Evolutionary conservation across 805 yeast genomes (phyloP).

Genomic region (Schizosaccharomyces lindneri): DNA sequence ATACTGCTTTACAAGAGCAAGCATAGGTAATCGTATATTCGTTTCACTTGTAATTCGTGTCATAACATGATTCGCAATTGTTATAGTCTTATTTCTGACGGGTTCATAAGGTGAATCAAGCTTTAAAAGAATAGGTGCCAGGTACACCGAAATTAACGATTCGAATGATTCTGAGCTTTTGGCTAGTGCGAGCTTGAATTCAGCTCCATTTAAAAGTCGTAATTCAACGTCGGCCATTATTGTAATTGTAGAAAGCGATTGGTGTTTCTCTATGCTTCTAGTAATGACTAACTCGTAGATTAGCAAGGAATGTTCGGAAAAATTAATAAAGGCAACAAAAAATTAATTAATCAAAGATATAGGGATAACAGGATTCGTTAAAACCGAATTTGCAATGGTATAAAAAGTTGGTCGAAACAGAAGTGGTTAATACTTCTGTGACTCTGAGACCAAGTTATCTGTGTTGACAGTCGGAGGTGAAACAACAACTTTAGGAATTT

Average conservation of each 20-base stretch:
- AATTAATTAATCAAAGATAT: no score
- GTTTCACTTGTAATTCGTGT: constrained; percentile 28
- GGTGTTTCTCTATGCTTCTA: constrained; percentile 9
- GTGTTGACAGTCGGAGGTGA: no score
- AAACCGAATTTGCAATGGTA: no score
- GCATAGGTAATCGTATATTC: background rate
- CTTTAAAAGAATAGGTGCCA: constrained; percentile 59
- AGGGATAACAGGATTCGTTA: no score
- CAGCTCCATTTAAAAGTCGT: constrained; percentile 21
- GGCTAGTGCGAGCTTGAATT: constrained; percentile 57
- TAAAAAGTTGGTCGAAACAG: no score
- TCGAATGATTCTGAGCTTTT: constrained; percentile 40
- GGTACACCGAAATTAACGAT: constrained; percentile 30
- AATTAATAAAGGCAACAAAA: no score
- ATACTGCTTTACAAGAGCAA: background rate
- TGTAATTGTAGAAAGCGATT: background rate
- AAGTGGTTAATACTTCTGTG: no score
- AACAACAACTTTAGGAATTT: no score
- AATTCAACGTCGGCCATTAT: background rate
- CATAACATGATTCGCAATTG: constrained; percentile 39
- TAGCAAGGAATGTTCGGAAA: no score
- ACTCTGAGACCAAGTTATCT: no score
- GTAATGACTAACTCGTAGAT: no score
- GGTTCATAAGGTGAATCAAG: constrained; percentile 41
- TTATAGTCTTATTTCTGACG: constrained; percentile 44